Evolutionary conservation across 2,329 filamentous ascomycete genomes (phyloP).

Genomic region (Epichloe gansuensis): DNA sequence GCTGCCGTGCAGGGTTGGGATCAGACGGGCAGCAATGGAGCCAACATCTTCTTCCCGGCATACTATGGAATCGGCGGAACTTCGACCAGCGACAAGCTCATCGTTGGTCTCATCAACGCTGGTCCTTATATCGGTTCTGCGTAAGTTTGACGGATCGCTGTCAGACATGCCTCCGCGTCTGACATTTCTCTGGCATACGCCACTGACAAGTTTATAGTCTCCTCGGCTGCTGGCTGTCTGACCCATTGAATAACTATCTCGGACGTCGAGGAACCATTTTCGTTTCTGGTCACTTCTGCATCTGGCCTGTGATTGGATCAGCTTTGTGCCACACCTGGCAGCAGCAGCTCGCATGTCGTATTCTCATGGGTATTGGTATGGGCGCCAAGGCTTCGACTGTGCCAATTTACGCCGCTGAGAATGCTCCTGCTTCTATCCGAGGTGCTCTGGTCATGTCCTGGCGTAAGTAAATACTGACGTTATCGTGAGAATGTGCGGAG

Average conservation of each 20-base stretch:
- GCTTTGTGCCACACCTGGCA: conserved; percentile 54
- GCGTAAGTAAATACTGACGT: conserved; percentile 21
- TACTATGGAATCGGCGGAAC: conserved; percentile 24
- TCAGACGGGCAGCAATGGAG: conserved; percentile 48
- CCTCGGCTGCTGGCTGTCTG: conserved; percentile 50
- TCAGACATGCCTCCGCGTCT: background rate
- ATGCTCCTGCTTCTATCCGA: conserved; percentile 52
- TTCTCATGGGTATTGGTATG: conserved; percentile 57
- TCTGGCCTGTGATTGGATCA: conserved; percentile 49
- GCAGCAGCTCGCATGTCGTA: conserved; percentile 52
- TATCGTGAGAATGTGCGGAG: too few species aligned
- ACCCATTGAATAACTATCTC: conserved; percentile 39
- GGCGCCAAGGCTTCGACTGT: conserved; percentile 52
- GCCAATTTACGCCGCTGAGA: conserved; percentile 66
- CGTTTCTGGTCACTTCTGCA: conserved; percentile 58
- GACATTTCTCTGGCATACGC: background rate
- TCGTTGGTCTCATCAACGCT: conserved; percentile 56
- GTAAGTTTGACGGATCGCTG: conserved; percentile 11
- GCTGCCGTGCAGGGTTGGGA: conserved; percentile 58
- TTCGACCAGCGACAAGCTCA: conserved; percentile 22
- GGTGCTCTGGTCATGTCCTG: conserved; percentile 74
- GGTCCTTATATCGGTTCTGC: conserved; percentile 35
- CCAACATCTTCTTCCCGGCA: conserved; percentile 46
- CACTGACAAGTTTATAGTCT: conserved; percentile 16
- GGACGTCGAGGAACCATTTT: conserved; percentile 46